phyloP scores from a whole-genome alignment of 768 basidiomycete genomes.

The Hemileccinum impolitum region DNA sequence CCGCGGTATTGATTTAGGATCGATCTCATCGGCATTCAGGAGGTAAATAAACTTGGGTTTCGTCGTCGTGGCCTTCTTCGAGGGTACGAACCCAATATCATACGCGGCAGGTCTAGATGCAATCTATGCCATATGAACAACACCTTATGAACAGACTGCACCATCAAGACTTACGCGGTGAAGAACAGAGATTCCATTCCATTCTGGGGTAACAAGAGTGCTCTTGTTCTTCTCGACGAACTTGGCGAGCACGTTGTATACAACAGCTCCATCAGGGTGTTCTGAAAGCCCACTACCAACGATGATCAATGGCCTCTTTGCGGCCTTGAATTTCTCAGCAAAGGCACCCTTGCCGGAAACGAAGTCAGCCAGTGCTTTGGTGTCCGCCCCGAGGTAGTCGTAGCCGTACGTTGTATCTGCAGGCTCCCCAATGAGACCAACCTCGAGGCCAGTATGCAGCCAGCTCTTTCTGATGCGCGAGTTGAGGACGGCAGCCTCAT shows the following conservation, averaged over 20 bases:
- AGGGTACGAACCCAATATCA: conserved; percentile 90
- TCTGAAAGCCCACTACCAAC: conserved; percentile 86
- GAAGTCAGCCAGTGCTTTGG: conserved; percentile 74
- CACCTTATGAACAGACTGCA: not conserved
- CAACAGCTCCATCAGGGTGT: conserved; percentile 77
- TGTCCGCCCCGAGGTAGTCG: conserved; percentile 79
- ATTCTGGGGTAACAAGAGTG: conserved; percentile 78
- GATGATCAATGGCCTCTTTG: conserved; percentile 90
- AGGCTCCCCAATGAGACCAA: conserved; percentile 87
- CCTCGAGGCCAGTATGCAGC: conserved; percentile 81
- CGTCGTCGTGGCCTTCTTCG: conserved; percentile 66
- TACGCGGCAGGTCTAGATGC: conserved; percentile 94
- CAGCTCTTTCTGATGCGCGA: conserved; percentile 95
- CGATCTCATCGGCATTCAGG: conserved; percentile 92
- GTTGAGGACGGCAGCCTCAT: conserved; percentile 96
- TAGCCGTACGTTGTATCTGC: conserved; percentile 93
- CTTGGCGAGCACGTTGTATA: conserved; percentile 72
- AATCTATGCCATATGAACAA: conserved; percentile 42
- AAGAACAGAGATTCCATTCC: conserved; percentile 93
- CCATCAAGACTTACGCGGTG: conserved; percentile 63
- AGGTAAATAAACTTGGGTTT: conserved; percentile 96
- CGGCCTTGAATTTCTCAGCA: conserved; percentile 80
- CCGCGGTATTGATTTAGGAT: conserved; percentile 81
- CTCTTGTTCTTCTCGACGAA: conserved; percentile 77
- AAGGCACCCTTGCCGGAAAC: conserved; percentile 76